Conservation (phyloP, 306 rosid species). For the Fragaria vesca region DNA sequence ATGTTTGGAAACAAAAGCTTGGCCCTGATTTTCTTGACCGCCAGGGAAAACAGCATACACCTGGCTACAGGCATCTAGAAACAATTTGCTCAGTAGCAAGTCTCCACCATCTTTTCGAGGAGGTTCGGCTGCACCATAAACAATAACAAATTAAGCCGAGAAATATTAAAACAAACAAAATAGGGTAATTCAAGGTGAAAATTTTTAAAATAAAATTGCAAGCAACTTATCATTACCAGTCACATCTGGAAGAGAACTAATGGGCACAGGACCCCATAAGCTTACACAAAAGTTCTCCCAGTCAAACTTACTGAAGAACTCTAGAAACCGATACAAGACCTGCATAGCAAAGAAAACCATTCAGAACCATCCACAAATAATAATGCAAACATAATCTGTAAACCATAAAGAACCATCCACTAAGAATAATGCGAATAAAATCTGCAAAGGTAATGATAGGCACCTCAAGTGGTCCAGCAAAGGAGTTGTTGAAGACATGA, state of each 20-base stretch:
- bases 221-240: constrained; percentile 56
- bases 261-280: constrained; percentile 95
- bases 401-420: constrained; percentile 20
- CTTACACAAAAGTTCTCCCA: constrained; percentile 98
- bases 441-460: constrained; percentile 14
- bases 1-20: constrained; percentile 80
- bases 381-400: constrained; percentile 20
- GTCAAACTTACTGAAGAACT: constrained; percentile 96
- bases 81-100: constrained; percentile 75
- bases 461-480: constrained; percentile 99
- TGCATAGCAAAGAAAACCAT: constrained; percentile 30
- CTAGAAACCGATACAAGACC: constrained; percentile 95
- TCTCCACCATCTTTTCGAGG: constrained; percentile 93
- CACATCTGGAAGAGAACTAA: constrained; percentile 88
- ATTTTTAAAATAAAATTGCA: constrained; percentile 6
- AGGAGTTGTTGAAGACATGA: constrained; percentile 90
- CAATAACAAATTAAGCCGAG: constrained; percentile 17
- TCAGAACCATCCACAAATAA: constrained; percentile 24
- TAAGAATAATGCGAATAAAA: constrained; percentile 24
- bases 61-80: constrained; percentile 76
- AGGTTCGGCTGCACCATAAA: constrained; percentile 71
- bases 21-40: constrained; percentile 85
- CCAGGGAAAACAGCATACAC: constrained; percentile 87
- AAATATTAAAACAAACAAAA: constrained; percentile 11
- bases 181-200: constrained; percentile 6